phyloP scores from a whole-genome alignment of 139 green algal genomes.

The Coelastrella sp. region DNA sequence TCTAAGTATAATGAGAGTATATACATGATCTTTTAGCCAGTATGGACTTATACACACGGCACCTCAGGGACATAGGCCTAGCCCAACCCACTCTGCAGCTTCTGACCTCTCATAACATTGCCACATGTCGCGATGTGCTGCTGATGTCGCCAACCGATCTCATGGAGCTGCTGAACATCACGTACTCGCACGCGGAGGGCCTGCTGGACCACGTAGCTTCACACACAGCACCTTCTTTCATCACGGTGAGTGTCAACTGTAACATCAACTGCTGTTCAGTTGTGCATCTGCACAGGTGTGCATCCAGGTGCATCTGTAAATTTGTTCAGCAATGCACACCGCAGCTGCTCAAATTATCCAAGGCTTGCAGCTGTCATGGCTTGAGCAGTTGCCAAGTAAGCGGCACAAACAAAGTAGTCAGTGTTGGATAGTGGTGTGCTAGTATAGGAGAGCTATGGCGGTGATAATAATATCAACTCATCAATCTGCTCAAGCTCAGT shows the following conservation, averaged over 20 bases:
- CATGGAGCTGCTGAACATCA: constrained; percentile 54
- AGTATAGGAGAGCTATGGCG: too few species aligned
- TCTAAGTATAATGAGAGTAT: too few species aligned
- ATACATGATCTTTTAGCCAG: too few species aligned
- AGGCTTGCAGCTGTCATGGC: too few species aligned
- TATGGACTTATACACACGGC: not conserved
- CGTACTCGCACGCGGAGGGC: not conserved
- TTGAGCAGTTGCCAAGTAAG: too few species aligned
- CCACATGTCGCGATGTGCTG: constrained; percentile 50
- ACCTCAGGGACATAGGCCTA: constrained; percentile 34
- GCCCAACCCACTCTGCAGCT: constrained; percentile 9
- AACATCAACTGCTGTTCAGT: not conserved
- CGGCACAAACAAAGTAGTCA: too few species aligned
- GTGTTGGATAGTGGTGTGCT: too few species aligned
- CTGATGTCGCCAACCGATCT: constrained; percentile 53
- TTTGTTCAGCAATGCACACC: not conserved
- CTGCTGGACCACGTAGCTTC: constrained; percentile 21
- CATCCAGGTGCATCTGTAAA: not conserved
- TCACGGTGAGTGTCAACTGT: not conserved
- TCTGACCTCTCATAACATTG: constrained; percentile 48
- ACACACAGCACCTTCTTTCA: constrained; percentile 27
- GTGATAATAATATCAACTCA: too few species aligned
- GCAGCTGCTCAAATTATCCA: too few species aligned
- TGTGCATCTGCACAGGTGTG: not conserved
- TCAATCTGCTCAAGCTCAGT: too few species aligned